Evolutionary conservation across 305 asterid genomes (phyloP).

Genomic region (Andrographis paniculata): DNA sequence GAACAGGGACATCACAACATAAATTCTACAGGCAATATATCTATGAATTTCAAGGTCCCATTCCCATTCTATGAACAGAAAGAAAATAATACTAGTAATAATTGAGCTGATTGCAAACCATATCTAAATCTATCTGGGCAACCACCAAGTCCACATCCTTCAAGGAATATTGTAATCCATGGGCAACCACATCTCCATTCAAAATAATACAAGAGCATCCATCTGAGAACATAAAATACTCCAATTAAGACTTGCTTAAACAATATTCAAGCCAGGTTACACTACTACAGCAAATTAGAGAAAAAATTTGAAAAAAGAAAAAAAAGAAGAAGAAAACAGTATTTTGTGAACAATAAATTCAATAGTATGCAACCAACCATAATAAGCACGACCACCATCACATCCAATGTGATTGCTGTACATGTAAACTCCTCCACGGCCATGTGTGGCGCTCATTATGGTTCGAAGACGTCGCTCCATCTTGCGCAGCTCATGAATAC

Average conservation of each 20-base stretch:
- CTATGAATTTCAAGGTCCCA: too few relatives aligned
- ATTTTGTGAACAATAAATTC: not conserved
- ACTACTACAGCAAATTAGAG: too few relatives aligned
- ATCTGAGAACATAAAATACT: slow-evolving; percentile 41
- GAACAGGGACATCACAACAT: too few relatives aligned
- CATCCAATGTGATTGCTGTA: slow-evolving; percentile 97
- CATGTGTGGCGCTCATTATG: slow-evolving; percentile 84
- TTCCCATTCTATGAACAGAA: too few relatives aligned
- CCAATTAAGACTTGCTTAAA: too few relatives aligned
- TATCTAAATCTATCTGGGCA: slow-evolving; percentile 94
- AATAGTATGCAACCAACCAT: slow-evolving; percentile 31
- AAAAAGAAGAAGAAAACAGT: not conserved
- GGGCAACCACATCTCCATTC: slow-evolving; percentile 94
- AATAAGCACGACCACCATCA: slow-evolving; percentile 96
- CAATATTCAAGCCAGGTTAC: too few relatives aligned
- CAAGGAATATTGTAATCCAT: slow-evolving; percentile 88
- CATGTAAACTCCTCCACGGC: slow-evolving; percentile 98
- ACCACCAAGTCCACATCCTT: slow-evolving; percentile 90
- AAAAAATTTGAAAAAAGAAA: too few relatives aligned
- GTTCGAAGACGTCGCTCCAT: slow-evolving; percentile 89
- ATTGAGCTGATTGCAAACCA: slow-evolving; percentile 40
- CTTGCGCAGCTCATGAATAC: slow-evolving; percentile 90
- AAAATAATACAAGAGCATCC: slow-evolving; percentile 94
- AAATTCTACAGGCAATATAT: too few relatives aligned
- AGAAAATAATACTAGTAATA: slow-evolving; percentile 12